Percentiles rank a stretch among this genome's conserved stretches.
Conservation (phyloP, 176 grass and related monocot species). For the Alopecurus myosuroides region DNA sequence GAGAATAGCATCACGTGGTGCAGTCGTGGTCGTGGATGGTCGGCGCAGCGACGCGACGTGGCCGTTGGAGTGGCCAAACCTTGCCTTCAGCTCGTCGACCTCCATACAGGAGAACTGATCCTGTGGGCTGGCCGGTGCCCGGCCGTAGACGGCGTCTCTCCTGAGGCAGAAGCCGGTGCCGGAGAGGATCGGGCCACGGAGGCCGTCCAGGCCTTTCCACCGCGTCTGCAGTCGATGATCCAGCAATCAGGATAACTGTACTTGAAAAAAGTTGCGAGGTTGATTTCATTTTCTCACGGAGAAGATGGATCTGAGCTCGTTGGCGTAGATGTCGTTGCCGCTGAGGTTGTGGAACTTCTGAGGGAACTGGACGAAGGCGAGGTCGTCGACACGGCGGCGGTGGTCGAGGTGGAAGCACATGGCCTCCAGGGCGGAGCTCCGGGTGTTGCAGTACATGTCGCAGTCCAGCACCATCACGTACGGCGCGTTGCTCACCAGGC, state of each 20-base stretch:
- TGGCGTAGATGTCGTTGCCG: constrained; percentile 55
- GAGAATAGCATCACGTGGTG: not conserved
- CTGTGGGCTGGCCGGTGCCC: not conserved
- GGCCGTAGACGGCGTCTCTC: constrained; percentile 50
- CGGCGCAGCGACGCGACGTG: constrained; percentile 25
- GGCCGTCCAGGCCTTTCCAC: constrained; percentile 52
- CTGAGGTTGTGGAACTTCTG: constrained; percentile 62
- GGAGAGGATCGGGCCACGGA: constrained; percentile 53
- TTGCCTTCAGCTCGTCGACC: constrained; percentile 21
- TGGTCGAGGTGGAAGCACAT: no score
- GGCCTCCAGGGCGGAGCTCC: no score
- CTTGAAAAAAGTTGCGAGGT: no score
- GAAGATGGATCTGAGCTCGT: constrained; percentile 35
- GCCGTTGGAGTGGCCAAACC: constrained; percentile 31
- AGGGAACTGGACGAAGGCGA: constrained; percentile 79
- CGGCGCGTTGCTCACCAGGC: constrained; percentile 45
- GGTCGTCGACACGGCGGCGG: not conserved
- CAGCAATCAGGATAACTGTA: no score
- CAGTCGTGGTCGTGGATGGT: not conserved
- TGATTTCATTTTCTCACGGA: not conserved
- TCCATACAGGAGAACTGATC: not conserved
- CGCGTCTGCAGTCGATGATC: constrained; percentile 23
- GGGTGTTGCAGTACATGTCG: no score
- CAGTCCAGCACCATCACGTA: constrained; percentile 46
- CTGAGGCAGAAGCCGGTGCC: constrained; percentile 54